Evolutionary conservation across 805 yeast species (phyloP), one percentile per base, ranked within the genome.

Genomic region (Cyberlindnera xishuangbannaensis): DNA sequence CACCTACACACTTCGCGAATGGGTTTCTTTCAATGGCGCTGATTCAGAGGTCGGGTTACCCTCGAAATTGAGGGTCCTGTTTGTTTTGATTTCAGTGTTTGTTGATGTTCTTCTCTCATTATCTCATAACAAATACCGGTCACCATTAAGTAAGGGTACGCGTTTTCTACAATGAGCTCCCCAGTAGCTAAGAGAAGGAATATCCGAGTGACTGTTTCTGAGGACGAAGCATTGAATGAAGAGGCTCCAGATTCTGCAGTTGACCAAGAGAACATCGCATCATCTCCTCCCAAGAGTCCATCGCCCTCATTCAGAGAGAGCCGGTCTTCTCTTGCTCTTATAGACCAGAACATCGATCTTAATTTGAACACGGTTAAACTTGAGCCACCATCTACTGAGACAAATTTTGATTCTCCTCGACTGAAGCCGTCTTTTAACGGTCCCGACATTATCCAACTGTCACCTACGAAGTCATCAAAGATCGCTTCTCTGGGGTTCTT

Each of bases 391-490:
- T 16, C 38, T 11, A 22, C 38, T 7, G 25, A 39, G n/a, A 28
- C 28, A 4, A 25, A 17, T 6, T 32, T 42, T 19, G 58, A 55
- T 18, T 62, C 64, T 3, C 61, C 63, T 13, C 60, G 58, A 18
- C 33, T 45, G 12, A 53, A 64, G 41, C 55, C 59, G 9, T 51
- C 61, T 0, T 54, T 60, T 31, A 53, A 56, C 30, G 65, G 68
- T 0, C 45, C 63, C n/a, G 57, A 54, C 30, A 48, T 65, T 35
- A 61, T 65, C 23, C 61, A 62, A 29, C 44, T 64, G 5, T 65
- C 71, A 1, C 71, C 69, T 9, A 47, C 47, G 13, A 64, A 62
- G 30, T 47, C 52, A 13, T 55, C 64, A 13, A 48, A 55, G 17
- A 59, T 58, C 42, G 33, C 61, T 40, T 37, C 57, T 34, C 38